Evolutionary conservation across 352 stramenopile genomes (phyloP).

Genomic region (Phytopythium litorale): DNA sequence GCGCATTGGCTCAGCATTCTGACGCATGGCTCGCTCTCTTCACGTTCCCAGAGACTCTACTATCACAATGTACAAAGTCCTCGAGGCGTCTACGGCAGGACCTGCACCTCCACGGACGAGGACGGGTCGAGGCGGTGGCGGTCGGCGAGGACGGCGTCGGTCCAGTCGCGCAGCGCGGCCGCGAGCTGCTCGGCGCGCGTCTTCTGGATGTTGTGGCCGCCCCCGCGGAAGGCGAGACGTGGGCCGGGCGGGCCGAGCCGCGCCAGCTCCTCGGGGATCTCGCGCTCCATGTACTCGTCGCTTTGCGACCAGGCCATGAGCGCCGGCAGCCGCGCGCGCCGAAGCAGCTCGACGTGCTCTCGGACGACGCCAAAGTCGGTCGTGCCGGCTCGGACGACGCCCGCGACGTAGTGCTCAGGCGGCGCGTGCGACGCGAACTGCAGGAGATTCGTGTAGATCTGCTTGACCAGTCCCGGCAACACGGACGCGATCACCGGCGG

Average conservation of each 20-base stretch:
- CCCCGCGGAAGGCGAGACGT: conserved; percentile 30
- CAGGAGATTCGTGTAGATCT: conserved; percentile 34
- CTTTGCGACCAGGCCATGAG: conserved; percentile 42
- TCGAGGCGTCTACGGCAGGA: background rate
- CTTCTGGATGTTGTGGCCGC: conserved; percentile 65
- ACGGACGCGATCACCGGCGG: conserved; percentile 16
- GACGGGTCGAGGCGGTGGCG: background rate
- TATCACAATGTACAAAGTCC: too few relatives aligned
- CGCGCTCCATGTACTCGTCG: conserved; percentile 46
- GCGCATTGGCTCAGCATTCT: too few relatives aligned
- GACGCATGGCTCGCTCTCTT: too few relatives aligned
- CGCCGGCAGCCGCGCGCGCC: conserved; percentile 16
- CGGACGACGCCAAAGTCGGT: conserved; percentile 37
- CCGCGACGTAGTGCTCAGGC: conserved; percentile 29
- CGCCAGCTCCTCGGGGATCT: conserved; percentile 31
- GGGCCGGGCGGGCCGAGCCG: conserved; percentile 24
- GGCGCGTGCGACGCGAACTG: conserved; percentile 21
- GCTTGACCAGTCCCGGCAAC: conserved; percentile 20
- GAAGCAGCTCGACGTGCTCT: conserved; percentile 23
- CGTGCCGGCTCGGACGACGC: conserved; percentile 36
- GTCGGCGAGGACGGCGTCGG: conserved; percentile 15
- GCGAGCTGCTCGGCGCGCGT: conserved; percentile 32
- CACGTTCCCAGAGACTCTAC: too few relatives aligned
- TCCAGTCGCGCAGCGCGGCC: conserved; percentile 19
- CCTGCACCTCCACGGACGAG: background rate